Conservation (phyloP, 2,329 filamentous ascomycete genomes). For the Immersiporthe knoxdaviesiana region DNA sequence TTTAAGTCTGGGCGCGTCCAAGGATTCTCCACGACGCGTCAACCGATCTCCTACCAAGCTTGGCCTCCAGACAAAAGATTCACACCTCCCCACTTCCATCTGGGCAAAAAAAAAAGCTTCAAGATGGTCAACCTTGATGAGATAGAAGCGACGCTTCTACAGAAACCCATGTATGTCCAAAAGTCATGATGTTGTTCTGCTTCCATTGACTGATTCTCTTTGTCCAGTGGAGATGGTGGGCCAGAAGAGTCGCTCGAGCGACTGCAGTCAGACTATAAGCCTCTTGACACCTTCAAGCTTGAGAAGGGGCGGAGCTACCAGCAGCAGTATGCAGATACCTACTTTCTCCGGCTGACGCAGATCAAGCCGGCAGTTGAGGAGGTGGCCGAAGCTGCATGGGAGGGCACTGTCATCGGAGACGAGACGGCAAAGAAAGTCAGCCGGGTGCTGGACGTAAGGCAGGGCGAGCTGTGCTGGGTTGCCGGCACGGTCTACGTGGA, state of each 20-base stretch:
- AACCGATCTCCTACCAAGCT: constrained; percentile 25
- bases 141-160: constrained; percentile 49
- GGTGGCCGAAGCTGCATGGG: constrained; percentile 76
- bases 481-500: constrained; percentile 96
- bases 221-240: constrained; percentile 41
- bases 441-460: constrained; percentile 89
- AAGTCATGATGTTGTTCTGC: neutral
- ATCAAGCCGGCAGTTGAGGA: constrained; percentile 83
- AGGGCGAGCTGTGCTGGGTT: constrained; percentile 95
- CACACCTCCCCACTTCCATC: neutral
- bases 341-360: constrained; percentile 86
- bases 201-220: constrained; percentile 25
- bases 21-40: constrained; percentile 19
- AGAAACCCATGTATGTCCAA: constrained; percentile 51
- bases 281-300: constrained; percentile 75
- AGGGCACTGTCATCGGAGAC: constrained; percentile 74
- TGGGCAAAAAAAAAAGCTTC: constrained; percentile 20
- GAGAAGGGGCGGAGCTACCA: constrained; percentile 76
- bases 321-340: constrained; percentile 97
- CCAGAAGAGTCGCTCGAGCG: constrained; percentile 50
- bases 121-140: constrained; percentile 51
- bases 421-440: constrained; percentile 77
- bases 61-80: neutral
- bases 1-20: constrained; percentile 20
- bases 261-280: constrained; percentile 65